Evolutionary conservation across 108 stramenopile species (phyloP), one percentile per base, ranked within the genome.

Genomic region (Cyclotella baltica): DNA sequence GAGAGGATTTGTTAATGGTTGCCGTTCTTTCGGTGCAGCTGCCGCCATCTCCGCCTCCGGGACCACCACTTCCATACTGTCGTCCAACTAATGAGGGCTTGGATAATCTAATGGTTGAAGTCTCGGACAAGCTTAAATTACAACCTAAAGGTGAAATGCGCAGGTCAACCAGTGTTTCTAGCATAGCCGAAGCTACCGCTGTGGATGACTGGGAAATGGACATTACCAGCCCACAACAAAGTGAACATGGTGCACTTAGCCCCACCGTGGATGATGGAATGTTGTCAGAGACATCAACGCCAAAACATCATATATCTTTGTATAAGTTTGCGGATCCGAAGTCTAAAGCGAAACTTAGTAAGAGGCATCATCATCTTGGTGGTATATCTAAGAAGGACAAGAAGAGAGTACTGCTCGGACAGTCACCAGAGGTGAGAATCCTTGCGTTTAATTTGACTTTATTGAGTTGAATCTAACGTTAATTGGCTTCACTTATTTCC

Each of bases 1-100:
- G 97, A 11, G 82, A 93, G 64, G 86, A 98, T 72, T 76, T 96
- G 65, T 76, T 85, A 33, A 72, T 87, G 77, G 89, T 98, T 62
- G 95, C 96, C n/a, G 97, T 98, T 16, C 78, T 97, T 6, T 84
- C 92, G 18, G 85, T 94, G 0, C 86, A 89, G 27, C 61, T 91
- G n/a, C 87, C 85, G 20, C 61, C 75, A 10, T 30, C 47, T 27
- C 33, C 72, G 1, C 78, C 78, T 1, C 80, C 80, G 4, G 51
- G 51, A 34, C 56, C 76, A 18, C 65, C 62, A 11, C 52, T 29
- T 25, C 43, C 63, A 15, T 51, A 67, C 29, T 76, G 83, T 48
- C 63, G 48, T 15, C 76, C 67, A 28, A 46, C 55, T 13, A 58
- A 58, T 52, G 85, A 72, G 16, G 62, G 36, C 25, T 47, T 50